phyloP scores from a whole-genome alignment of 768 basidiomycete species.

The Phlebiopsis flavidoalba region DNA sequence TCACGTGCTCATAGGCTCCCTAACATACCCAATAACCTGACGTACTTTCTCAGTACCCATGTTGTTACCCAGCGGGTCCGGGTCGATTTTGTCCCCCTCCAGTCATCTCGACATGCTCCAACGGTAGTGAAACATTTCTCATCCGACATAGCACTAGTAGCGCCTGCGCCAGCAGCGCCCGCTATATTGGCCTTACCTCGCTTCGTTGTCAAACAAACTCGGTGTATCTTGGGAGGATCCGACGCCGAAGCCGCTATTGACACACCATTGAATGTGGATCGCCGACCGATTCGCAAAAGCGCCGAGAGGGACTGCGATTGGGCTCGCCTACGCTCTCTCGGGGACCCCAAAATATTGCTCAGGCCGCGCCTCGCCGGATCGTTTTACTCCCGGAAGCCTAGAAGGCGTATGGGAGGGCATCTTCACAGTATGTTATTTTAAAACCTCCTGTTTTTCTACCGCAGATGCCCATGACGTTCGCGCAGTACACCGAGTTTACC shows the following conservation, averaged over 20 bases:
- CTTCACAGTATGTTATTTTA: slow-evolving; percentile 53
- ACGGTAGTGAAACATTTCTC: slow-evolving; percentile 16
- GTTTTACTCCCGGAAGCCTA: slow-evolving; percentile 61
- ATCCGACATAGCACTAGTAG: slow-evolving; percentile 35
- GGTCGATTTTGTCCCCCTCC: slow-evolving; percentile 48
- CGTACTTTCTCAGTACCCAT: slow-evolving; percentile 44
- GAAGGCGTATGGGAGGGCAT: slow-evolving; percentile 80
- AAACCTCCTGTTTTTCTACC: not conserved
- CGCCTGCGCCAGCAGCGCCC: slow-evolving; percentile 62
- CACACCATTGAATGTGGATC: slow-evolving; percentile 16
- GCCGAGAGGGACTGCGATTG: slow-evolving; percentile 71
- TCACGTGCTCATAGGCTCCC: too few relatives aligned
- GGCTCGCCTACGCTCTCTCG: slow-evolving; percentile 30
- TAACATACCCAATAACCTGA: not conserved
- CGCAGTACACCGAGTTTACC: slow-evolving; percentile 78
- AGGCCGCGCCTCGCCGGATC: slow-evolving; percentile 35
- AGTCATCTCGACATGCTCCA: slow-evolving; percentile 12
- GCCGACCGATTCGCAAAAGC: slow-evolving; percentile 22
- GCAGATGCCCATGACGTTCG: not conserved
- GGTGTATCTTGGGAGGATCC: slow-evolving; percentile 18
- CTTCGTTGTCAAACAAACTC: slow-evolving; percentile 36
- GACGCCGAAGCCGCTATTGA: slow-evolving; percentile 21
- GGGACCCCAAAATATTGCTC: slow-evolving; percentile 34
- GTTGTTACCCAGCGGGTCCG: slow-evolving; percentile 55
- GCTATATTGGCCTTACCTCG: slow-evolving; percentile 70